Percentiles rank a stretch among this genome's conserved stretches.
These are phyloP conservation scores for Pichia nanzhaoensis DNA, from an alignment of 805 yeast genomes.

Conservation along the genomic window DNA sequence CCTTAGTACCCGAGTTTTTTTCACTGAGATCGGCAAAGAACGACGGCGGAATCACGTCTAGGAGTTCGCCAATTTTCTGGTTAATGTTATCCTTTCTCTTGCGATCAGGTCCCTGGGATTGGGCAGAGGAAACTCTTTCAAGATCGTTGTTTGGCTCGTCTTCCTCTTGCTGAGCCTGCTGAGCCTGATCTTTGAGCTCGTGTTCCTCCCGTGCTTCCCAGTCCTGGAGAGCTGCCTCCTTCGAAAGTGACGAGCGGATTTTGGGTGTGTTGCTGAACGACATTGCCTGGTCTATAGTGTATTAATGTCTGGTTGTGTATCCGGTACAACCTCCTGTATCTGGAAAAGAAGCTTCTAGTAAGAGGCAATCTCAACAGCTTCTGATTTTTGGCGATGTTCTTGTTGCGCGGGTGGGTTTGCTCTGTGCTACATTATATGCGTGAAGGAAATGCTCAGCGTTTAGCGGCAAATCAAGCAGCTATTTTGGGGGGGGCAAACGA, in stretches of 20 bases:
- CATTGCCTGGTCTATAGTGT: background rate
- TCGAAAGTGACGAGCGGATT: constrained; percentile 12
- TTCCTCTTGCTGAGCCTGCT: constrained; percentile 2
- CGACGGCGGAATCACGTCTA: constrained; percentile 29
- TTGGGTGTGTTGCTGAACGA: constrained; percentile 8
- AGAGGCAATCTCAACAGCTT: too few species aligned
- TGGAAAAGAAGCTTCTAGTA: too few species aligned
- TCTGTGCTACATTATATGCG: too few species aligned
- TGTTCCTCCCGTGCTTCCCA: background rate
- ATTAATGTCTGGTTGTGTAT: background rate
- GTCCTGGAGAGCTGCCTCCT: constrained; percentile 6
- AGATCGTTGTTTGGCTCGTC: background rate
- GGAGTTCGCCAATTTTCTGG: constrained; percentile 47
- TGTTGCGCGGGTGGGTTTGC: too few species aligned
- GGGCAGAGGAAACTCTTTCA: too few species aligned
- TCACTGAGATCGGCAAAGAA: constrained; percentile 36
- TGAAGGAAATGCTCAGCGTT: too few species aligned
- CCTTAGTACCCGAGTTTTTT: constrained; percentile 63
- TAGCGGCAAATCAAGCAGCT: too few species aligned
- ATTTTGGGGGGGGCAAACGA: background rate
- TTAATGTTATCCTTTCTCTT: constrained; percentile 52
- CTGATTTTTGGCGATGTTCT: too few species aligned
- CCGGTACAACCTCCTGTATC: background rate
- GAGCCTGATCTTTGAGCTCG: constrained; percentile 7
- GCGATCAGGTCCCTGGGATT: constrained; percentile 28